Evolutionary conservation across 257 asterid species (phyloP).

Genomic region (Leonotis leonurus): DNA sequence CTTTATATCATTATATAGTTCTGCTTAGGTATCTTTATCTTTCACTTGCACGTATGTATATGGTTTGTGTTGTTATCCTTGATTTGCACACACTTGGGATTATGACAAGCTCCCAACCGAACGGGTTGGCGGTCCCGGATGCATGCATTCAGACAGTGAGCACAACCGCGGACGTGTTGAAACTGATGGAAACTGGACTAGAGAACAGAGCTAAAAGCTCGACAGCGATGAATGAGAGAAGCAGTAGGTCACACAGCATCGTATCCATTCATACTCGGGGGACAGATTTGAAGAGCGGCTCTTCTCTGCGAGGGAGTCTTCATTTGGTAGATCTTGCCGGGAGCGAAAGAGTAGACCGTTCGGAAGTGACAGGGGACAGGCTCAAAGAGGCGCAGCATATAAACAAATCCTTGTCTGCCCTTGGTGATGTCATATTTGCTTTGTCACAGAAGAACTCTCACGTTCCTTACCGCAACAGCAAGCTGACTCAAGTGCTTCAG

Average conservation of each 20-base stretch:
- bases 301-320: conserved; percentile 72
- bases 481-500: conserved; percentile 96
- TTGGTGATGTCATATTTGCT: conserved; percentile 95
- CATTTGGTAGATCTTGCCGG: conserved; percentile 99
- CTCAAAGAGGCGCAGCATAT: conserved; percentile 93
- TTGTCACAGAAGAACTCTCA: conserved; percentile 82
- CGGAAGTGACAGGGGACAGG: conserved; percentile 94
- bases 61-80: conserved; percentile 70
- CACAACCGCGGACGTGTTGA: conserved; percentile 56
- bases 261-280: conserved; percentile 75
- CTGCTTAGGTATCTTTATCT: too few relatives aligned
- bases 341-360: conserved; percentile 95
- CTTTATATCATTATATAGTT: too few relatives aligned
- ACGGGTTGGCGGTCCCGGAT: conserved; percentile 88
- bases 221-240: conserved; percentile 85
- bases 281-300: conserved; percentile 55
- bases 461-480: conserved; percentile 95
- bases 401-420: conserved; percentile 84
- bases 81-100: conserved; percentile 82
- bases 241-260: conserved; percentile 95
- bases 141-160: conserved; percentile 64
- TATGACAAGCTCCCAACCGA: conserved; percentile 50
- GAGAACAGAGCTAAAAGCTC: conserved; percentile 83
- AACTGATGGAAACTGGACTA: conserved; percentile 73
- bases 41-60: too few relatives aligned